Evolutionary conservation across 768 basidiomycete genomes (phyloP), one percentile per base, ranked within the genome.

Genomic region (Suillus weaverae): DNA sequence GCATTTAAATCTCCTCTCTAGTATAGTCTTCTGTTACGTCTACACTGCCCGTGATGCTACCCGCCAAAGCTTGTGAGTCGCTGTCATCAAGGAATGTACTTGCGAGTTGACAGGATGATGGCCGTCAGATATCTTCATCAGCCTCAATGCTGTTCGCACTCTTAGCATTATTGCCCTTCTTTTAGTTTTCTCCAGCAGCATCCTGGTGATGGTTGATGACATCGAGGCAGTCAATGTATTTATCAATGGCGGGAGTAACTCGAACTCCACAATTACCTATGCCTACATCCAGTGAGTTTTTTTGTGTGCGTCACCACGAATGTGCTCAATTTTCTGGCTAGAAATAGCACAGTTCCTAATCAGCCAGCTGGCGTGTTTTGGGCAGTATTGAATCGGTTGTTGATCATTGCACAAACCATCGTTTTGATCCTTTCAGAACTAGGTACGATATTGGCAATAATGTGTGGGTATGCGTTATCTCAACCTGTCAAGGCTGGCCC

Each of bases 331-430:
- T 53, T 69, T 53, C 59, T 56, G 48, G 39, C 18, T 39, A 86
- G 83, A 70, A 85, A 89, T 61, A 91, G 89, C 76, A 93, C 94
- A 0, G 92, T 97, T n/a, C 95, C 95, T 3, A 94, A 95, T 77
- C 95, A 97, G 75, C 81, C 94, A 54, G 95, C 93, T 8, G 95
- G 95, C 33, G 86, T 89, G 30, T 97, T 97, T 78, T 97, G 94
- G 92, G 90, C 93, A 3, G 86, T 95, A 53, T 83, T 95, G 64
- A 89, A 92, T 70, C 87, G 90, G 51, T 78, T 97, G n/a, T 83
- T 97, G 72, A 91, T 95, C 77, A 82, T 93, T 63, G 88, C 91
- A 78, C 89, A 95, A 75, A 84, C 87, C 60, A 73, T 95, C 70
- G 82, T 92, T 61, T 86, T 97, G 61, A 78, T 94, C 66, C 75